Evolutionary conservation across 352 stramenopile species (phyloP).

Genomic region (Salisapilia sapeloensis): DNA sequence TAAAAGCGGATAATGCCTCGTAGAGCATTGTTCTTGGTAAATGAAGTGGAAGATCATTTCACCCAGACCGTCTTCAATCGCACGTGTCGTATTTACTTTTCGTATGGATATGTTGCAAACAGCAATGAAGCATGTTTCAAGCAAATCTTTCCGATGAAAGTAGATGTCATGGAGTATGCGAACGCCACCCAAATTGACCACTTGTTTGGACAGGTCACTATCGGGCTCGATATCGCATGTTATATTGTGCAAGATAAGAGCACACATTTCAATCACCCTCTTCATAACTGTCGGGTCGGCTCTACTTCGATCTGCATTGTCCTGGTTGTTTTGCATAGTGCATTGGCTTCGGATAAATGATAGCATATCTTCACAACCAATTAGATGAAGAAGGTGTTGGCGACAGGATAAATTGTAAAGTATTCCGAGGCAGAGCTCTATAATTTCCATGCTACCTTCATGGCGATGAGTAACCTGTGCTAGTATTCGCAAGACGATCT

Average conservation of each 20-base stretch:
- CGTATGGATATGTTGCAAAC: constrained; percentile 46
- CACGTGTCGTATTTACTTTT: constrained; percentile 41
- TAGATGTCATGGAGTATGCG: constrained; percentile 38
- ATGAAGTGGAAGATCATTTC: constrained; percentile 43
- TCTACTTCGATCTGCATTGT: too few relatives aligned
- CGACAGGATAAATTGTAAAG: constrained; percentile 69
- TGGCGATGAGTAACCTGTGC: constrained; percentile 43
- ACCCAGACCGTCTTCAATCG: constrained; percentile 29
- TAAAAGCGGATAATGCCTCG: constrained; percentile 17
- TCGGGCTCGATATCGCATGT: constrained; percentile 17
- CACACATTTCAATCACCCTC: constrained; percentile 33
- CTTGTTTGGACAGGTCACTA: constrained; percentile 12
- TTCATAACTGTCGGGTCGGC: too few relatives aligned
- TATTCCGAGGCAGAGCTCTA: constrained; percentile 47
- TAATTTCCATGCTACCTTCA: constrained; percentile 18
- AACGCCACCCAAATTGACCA: constrained; percentile 26
- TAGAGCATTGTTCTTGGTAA: constrained; percentile 14
- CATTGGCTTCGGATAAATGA: constrained; percentile 26
- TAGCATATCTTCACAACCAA: constrained; percentile 40
- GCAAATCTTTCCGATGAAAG: constrained; percentile 16
- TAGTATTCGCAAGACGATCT: constrained; percentile 43
- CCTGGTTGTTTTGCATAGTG: too few relatives aligned
- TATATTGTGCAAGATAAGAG: constrained; percentile 57
- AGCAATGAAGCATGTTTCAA: constrained; percentile 32
- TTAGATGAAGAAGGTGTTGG: constrained; percentile 13